Conservation (phyloP, 495 filamentous ascomycete species). For the Cercophora scortea region DNA sequence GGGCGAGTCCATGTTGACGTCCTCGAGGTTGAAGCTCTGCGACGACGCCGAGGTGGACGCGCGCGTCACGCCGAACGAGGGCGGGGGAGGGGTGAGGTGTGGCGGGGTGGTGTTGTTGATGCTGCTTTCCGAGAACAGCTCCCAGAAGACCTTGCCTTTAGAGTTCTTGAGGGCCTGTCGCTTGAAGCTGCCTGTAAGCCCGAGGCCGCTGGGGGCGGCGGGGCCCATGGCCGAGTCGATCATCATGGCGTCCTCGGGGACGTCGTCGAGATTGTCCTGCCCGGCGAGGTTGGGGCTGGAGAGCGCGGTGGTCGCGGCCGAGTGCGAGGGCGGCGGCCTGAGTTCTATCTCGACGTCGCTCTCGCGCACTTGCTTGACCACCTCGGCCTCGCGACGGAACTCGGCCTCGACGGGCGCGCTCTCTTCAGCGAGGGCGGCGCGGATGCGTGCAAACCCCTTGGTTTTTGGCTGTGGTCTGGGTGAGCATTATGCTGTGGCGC, state of each 20-base stretch:
- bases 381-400: conserved; percentile 84
- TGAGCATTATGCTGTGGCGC: neutral
- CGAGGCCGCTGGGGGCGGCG: conserved; percentile 16
- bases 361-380: conserved; percentile 88
- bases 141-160: conserved; percentile 71
- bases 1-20: conserved; percentile 69
- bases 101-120: conserved; percentile 42
- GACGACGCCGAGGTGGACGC: conserved; percentile 46
- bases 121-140: conserved; percentile 54
- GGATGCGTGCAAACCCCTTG: conserved; percentile 87
- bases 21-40: conserved; percentile 49
- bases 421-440: conserved; percentile 83
- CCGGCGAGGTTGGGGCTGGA: conserved; percentile 40
- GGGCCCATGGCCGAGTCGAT: conserved; percentile 31
- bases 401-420: conserved; percentile 79
- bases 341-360: conserved; percentile 48
- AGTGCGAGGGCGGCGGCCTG: conserved; percentile 17
- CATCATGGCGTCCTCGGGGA: conserved; percentile 55
- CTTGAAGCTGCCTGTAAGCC: conserved; percentile 56
- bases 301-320: conserved; percentile 42
- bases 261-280: conserved; percentile 46
- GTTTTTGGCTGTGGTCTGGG: conserved; percentile 65
- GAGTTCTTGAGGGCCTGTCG: conserved; percentile 63
- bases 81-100: conserved; percentile 60
- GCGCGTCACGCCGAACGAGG: conserved; percentile 43